Evolutionary conservation across 148 eudicot genomes (phyloP).

Genomic region (Rhododendron vialii): DNA sequence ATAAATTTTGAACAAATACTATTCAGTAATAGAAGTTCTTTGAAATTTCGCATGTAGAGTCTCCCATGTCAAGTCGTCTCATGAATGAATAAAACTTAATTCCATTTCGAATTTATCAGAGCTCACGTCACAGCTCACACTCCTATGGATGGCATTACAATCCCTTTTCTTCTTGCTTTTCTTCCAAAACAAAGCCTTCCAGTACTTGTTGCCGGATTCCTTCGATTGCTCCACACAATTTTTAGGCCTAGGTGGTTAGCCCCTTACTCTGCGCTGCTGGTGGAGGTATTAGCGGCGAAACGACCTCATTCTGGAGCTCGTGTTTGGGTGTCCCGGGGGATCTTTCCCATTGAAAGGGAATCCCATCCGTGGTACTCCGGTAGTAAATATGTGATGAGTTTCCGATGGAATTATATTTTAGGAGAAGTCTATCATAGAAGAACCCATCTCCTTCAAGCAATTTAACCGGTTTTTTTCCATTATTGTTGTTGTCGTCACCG

Average conservation of each 20-base stretch:
- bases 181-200: slow-evolving; percentile 26
- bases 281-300: slow-evolving; percentile 67
- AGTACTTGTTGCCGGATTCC: not conserved
- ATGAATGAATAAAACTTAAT: no score
- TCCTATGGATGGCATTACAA: not conserved
- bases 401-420: slow-evolving; percentile 27
- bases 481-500: not conserved
- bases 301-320: slow-evolving; percentile 27
- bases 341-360: slow-evolving; percentile 75
- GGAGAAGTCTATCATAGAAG: slow-evolving; percentile 18
- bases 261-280: slow-evolving; percentile 49
- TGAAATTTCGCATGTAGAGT: no score
- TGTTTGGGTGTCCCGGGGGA: slow-evolving; percentile 66
- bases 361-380: slow-evolving; percentile 31
- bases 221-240: not conserved
- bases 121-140: not conserved
- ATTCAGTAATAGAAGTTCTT: no score
- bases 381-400: slow-evolving; percentile 39
- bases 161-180: slow-evolving; percentile 10
- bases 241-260: slow-evolving; percentile 39
- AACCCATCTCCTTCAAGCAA: slow-evolving; percentile 24
- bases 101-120: not conserved
- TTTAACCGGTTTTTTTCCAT: slow-evolving; percentile 3
- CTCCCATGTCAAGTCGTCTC: no score
- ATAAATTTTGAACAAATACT: no score